These are phyloP conservation scores for Saccharomycopsis fodiens DNA, from an alignment of 805 yeast species.

Conservation along the genomic window DNA sequence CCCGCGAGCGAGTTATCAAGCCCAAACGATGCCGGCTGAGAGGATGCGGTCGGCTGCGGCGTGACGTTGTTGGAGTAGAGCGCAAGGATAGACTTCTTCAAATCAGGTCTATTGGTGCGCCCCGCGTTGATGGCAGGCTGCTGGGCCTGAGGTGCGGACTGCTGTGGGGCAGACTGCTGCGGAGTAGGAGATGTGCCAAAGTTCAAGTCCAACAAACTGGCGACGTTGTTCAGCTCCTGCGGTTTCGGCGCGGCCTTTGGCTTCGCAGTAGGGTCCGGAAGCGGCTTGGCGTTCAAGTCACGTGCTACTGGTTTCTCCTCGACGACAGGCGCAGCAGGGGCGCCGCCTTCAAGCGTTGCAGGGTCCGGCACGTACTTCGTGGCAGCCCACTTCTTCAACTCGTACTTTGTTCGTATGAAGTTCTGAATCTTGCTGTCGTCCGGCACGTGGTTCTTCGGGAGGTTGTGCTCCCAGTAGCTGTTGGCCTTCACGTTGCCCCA, in stretches of 20 bases:
- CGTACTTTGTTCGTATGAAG: slow-evolving; percentile 89
- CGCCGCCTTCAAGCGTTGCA: slow-evolving; percentile 13
- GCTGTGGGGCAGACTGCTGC: slow-evolving; percentile 1
- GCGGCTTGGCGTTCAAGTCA: not conserved
- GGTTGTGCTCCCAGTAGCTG: slow-evolving; percentile 71
- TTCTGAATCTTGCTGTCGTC: slow-evolving; percentile 80
- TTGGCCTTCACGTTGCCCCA: slow-evolving; percentile 88
- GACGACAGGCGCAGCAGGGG: slow-evolving; percentile 18
- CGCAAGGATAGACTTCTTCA: slow-evolving; percentile 87
- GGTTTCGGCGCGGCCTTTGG: no score
- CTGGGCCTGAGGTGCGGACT: slow-evolving; percentile 16
- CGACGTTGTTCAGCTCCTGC: not conserved
- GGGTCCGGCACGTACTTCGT: slow-evolving; percentile 57
- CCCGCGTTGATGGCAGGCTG: slow-evolving; percentile 16
- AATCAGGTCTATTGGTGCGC: slow-evolving; percentile 53
- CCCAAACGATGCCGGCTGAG: slow-evolving; percentile 1
- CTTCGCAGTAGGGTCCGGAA: not conserved
- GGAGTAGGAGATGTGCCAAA: slow-evolving; percentile 20
- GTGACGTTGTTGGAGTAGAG: slow-evolving; percentile 60
- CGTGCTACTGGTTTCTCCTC: slow-evolving; percentile 2
- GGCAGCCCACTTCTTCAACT: slow-evolving; percentile 76
- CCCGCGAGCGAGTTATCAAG: slow-evolving; percentile 15
- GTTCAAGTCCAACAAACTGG: slow-evolving; percentile 18
- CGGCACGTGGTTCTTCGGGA: slow-evolving; percentile 67
- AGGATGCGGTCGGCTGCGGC: slow-evolving; percentile 14